These are phyloP conservation scores for Rusavskia elegans DNA, from an alignment of 495 filamentous ascomycete species.

Conservation along the genomic window DNA sequence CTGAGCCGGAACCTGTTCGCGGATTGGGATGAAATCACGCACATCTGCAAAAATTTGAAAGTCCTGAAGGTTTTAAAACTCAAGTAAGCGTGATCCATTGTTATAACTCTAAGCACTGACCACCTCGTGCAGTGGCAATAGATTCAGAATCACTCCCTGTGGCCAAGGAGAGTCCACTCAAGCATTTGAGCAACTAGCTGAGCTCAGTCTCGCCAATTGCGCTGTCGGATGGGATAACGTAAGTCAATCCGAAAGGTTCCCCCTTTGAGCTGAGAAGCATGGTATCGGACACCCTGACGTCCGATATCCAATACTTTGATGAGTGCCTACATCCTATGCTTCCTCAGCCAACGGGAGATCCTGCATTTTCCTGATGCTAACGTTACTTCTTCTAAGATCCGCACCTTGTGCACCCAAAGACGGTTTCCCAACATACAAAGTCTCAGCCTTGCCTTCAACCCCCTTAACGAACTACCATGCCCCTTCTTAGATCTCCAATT, in stretches of 20 bases:
- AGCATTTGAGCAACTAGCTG: slow-evolving; percentile 40
- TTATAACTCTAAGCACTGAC: not conserved
- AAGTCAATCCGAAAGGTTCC: not conserved
- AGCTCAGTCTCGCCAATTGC: slow-evolving; percentile 58
- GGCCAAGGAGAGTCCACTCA: slow-evolving; percentile 9
- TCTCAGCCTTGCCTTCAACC: slow-evolving; percentile 41
- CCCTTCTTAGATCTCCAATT: slow-evolving; percentile 21
- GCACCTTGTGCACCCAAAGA: slow-evolving; percentile 14
- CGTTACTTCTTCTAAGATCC: slow-evolving; percentile 24
- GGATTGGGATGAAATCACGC: slow-evolving; percentile 42
- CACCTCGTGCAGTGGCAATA: slow-evolving; percentile 46
- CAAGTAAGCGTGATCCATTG: slow-evolving; percentile 40
- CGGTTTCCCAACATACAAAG: slow-evolving; percentile 45
- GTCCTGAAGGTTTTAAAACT: slow-evolving; percentile 48
- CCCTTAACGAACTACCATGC: slow-evolving; percentile 16
- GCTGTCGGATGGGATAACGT: slow-evolving; percentile 28
- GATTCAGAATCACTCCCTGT: slow-evolving; percentile 35
- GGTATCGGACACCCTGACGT: too few species aligned
- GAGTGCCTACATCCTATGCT: too few species aligned
- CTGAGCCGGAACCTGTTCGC: slow-evolving; percentile 72
- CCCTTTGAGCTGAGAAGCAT: too few species aligned
- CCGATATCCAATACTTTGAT: too few species aligned
- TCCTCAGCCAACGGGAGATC: too few species aligned
- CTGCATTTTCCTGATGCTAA: too few species aligned
- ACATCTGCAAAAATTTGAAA: slow-evolving; percentile 52